Conservation (phyloP, 2,329 filamentous ascomycete species). For the Cercospora canescens region DNA sequence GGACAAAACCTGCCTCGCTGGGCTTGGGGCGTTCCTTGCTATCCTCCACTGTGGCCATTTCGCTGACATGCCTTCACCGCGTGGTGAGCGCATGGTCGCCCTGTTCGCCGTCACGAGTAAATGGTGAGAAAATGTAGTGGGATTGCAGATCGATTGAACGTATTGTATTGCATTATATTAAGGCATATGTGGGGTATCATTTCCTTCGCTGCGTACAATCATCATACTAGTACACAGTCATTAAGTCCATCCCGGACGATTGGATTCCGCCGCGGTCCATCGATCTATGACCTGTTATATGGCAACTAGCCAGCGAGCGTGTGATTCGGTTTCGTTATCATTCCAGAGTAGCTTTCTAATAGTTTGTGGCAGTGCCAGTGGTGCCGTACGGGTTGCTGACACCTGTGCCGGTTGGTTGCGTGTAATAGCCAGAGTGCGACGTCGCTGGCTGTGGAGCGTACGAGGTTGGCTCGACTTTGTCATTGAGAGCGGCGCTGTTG, state of each 20-base stretch:
- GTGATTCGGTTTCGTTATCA: background rate
- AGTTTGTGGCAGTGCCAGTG: constrained; percentile 32
- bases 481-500: constrained; percentile 29
- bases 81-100: too few relatives aligned
- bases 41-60: too few relatives aligned
- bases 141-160: background rate
- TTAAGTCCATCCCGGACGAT: background rate
- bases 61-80: too few relatives aligned
- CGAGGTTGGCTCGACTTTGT: constrained; percentile 32
- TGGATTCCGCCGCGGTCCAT: background rate
- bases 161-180: background rate
- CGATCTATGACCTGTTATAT: background rate
- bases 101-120: too few relatives aligned
- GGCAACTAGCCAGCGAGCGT: background rate
- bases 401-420: constrained; percentile 43
- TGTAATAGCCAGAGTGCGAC: constrained; percentile 47
- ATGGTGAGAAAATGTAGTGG: too few relatives aligned
- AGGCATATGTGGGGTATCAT: constrained; percentile 1
- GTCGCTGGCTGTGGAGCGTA: constrained; percentile 25
- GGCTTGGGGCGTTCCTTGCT: too few relatives aligned
- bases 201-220: background rate
- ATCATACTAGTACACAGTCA: background rate
- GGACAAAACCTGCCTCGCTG: too few relatives aligned
- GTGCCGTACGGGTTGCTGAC: constrained; percentile 40
- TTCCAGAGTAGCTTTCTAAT: constrained; percentile 21